Evolutionary conservation across 2,329 filamentous ascomycete genomes (phyloP).

Genomic region (Conoideocrella luteorostrata): DNA sequence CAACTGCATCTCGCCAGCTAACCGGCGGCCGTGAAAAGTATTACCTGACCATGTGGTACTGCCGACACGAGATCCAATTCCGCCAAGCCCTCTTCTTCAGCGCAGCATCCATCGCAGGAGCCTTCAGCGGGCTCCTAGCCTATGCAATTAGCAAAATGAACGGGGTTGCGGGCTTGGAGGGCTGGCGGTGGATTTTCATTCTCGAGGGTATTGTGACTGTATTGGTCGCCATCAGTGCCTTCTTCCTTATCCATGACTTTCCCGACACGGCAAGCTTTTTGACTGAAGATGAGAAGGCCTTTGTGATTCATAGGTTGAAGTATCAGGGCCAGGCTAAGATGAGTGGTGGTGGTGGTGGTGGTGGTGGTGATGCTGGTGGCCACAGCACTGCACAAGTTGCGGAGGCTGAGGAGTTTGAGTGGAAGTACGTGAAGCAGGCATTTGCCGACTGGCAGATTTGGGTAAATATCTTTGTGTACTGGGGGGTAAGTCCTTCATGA

Average conservation of each 20-base stretch:
- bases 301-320: constrained; percentile 64
- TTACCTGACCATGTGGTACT: constrained; percentile 54
- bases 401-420: constrained; percentile 68
- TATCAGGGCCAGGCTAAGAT: constrained; percentile 45
- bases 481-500: constrained; percentile 43
- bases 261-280: constrained; percentile 74
- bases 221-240: constrained; percentile 58
- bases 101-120: constrained; percentile 71
- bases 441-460: constrained; percentile 77
- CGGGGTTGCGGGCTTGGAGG: constrained; percentile 51
- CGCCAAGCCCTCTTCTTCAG: constrained; percentile 72
- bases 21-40: constrained; percentile 24
- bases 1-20: not conserved
- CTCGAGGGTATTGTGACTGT: constrained; percentile 66
- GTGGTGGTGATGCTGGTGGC: constrained; percentile 11
- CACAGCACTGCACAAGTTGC: constrained; percentile 35
- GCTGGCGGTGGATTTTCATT: constrained; percentile 63
- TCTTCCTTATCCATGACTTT: constrained; percentile 72
- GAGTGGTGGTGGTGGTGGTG: constrained; percentile 8
- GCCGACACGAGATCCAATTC: constrained; percentile 47
- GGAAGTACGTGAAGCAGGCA: constrained; percentile 66
- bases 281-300: constrained; percentile 60
- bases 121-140: constrained; percentile 66
- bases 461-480: constrained; percentile 54
- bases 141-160: constrained; percentile 66